Percentiles rank a stretch among this genome's conserved stretches.
Evolutionary conservation across 2,329 filamentous ascomycete species (phyloP).

Genomic region (Neonectria sp.): DNA sequence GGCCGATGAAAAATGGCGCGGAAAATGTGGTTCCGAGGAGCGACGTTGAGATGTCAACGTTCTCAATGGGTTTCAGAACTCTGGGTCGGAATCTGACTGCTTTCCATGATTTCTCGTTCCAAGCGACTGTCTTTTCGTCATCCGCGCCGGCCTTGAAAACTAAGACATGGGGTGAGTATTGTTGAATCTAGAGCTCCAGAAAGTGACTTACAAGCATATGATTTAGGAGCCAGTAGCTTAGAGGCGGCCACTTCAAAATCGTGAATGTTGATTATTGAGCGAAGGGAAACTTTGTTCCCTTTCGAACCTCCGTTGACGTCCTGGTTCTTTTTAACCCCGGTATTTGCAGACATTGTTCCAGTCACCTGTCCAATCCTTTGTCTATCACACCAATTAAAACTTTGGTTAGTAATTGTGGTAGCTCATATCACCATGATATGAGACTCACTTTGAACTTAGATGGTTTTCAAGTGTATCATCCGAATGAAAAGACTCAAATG

Average conservation of each 20-base stretch:
- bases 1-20: slow-evolving; percentile 25
- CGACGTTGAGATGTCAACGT: slow-evolving; percentile 1
- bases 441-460: slow-evolving; percentile 5
- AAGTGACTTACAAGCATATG: slow-evolving; percentile 17
- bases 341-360: background rate
- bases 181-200: background rate
- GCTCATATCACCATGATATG: too few relatives aligned
- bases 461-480: slow-evolving; percentile 5
- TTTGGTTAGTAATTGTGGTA: too few relatives aligned
- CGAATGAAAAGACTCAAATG: slow-evolving; percentile 15
- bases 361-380: background rate
- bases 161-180: background rate
- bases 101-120: slow-evolving; percentile 23
- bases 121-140: slow-evolving; percentile 8
- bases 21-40: slow-evolving; percentile 10
- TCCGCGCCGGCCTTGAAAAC: slow-evolving; percentile 29
- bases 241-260: slow-evolving; percentile 17
- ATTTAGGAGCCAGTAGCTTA: background rate
- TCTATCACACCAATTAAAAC: background rate
- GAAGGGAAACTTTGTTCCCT: background rate
- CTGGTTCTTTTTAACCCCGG: background rate
- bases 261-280: slow-evolving; percentile 6
- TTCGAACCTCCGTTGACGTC: background rate
- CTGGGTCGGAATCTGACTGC: slow-evolving; percentile 22
- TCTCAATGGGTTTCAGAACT: slow-evolving; percentile 10